Evolutionary conservation across 148 eudicot genomes (phyloP).

Genomic region (Fagopyrum tataricum): DNA sequence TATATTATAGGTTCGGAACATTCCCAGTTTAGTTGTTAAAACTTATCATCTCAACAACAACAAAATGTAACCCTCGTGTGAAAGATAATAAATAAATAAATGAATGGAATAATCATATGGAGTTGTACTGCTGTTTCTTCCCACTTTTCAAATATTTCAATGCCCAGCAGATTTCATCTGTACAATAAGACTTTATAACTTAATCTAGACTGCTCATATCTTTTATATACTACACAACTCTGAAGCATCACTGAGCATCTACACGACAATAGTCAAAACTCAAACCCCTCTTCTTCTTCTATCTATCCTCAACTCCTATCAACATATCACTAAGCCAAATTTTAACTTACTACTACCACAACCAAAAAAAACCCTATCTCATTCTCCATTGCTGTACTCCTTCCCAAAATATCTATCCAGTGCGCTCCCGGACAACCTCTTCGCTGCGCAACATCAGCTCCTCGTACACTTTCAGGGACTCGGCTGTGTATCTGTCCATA

Average conservation of each 20-base stretch:
- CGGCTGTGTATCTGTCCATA: constrained; percentile 62
- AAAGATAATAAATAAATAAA: background rate
- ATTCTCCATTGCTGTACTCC: background rate
- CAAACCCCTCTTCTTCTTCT: background rate
- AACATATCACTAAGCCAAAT: background rate
- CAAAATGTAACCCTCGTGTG: background rate
- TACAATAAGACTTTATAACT: background rate
- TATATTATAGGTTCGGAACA: too few relatives aligned
- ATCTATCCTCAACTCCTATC: background rate
- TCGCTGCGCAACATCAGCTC: constrained; percentile 65
- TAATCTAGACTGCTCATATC: background rate
- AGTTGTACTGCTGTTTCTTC: background rate
- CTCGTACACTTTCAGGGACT: constrained; percentile 62
- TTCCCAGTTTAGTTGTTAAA: too few relatives aligned
- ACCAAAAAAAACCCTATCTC: background rate
- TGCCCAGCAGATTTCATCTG: background rate
- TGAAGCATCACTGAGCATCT: background rate
- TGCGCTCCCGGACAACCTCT: constrained; percentile 35
- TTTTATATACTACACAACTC: background rate
- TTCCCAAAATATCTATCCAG: background rate
- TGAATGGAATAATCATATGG: background rate
- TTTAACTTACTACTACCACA: background rate
- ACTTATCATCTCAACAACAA: too few relatives aligned
- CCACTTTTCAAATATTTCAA: background rate
- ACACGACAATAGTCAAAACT: background rate